Evolutionary conservation across 306 rosid species (phyloP), one percentile per base, ranked within the genome.

Genomic region (Gynostemma pentaphyllum): DNA sequence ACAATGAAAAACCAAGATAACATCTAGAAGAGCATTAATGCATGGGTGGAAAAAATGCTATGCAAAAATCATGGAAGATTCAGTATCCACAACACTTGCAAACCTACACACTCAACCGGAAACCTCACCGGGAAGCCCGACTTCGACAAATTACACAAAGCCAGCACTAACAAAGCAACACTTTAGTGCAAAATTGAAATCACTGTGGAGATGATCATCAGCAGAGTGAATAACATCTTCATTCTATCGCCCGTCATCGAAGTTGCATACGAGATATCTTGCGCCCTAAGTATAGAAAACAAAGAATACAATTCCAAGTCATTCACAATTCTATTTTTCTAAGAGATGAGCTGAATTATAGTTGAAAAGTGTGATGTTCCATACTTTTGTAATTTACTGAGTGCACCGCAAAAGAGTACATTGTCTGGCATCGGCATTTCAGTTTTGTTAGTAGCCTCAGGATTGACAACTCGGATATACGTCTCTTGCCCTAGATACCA

Each of bases 401-500:
- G 89, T 54, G 84, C 85, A 9, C 98, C 98, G 29, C 98, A 91
- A 74, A 59, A 83, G 29, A 91, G 89, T 27, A 88, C 86, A 56
- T 91, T 88, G 41, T 85, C 96, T 63, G 98, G 98, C 5, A 82
- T 65, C 12, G 95, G 86, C 5, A 91, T 61, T 83, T 91, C 98
- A 5, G 98, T 91, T 74, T 88, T 91, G 82, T 91, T 91, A 11
- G 79, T 91, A 50, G 82, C 80, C 82, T 91, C 96, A 0, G 89
- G 92, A 72, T 91, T 91, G 63, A 88, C 86, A 74, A 91, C 85
- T 67, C 79, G 71, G 49, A 91, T 50, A 62, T 91, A 91, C 34
- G 98, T 91, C 85, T 91, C 98, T 75, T 91, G 98, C 79, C 98
- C 98, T 32, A 91, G 92, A 70, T 91, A 88, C 96, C 96, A 91